Base-by-base conservation (phyloP, 2,329 filamentous ascomycete genomes). In the Cladosporium sp. region DNA sequence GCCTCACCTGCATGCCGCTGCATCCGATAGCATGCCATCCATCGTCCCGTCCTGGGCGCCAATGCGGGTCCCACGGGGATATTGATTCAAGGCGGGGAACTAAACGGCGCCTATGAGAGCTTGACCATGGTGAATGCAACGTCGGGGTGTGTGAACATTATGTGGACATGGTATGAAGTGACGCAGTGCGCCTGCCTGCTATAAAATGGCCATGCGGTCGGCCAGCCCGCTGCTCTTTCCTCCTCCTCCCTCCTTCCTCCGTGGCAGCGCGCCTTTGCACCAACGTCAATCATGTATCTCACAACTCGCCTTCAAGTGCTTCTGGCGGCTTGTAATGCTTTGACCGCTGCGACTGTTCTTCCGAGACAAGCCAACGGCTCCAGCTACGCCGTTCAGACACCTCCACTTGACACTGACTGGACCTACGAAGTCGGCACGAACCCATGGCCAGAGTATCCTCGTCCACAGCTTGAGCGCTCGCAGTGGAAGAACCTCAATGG, bases 391-490 rank as follows among this genome's bases (percentile, higher is more conserved):
- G 47, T 50, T 9, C 40, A 50, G 27, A 44, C 27, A n/a, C 47
- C 47, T n/a, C 47, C 40, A 7, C 59, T 73, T 41, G 67, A 64
- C 6, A 78, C 75, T 1, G 68, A 73, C n/a, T 78, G 75, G 75
- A 78, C 75, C 3, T 66, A 69, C 53, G 61, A 70, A n/a, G 70
- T 76, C 38, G 75, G 75, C 40, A 75, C 65, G 3, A 62, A 74
- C 37, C 74, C 76, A 0, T 79, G 77, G 76, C 73, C 73, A 0
- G 74, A 80, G 43, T 70, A 80, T 56, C 78, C 78, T 5, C 73
- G 77, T 0, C 78, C 78, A 1, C 75, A 77, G 57, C 74, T 80
- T 11, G 70, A 70, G 34, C 73, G 77, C 5, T 68, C 75, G 7
- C 58, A 63, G 19, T 80, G 77, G 77, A 61, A 74, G 59, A 78